These are phyloP conservation scores for Pinus taeda DNA, from an alignment of 75 land plant genomes.

Conservation along the genomic window DNA sequence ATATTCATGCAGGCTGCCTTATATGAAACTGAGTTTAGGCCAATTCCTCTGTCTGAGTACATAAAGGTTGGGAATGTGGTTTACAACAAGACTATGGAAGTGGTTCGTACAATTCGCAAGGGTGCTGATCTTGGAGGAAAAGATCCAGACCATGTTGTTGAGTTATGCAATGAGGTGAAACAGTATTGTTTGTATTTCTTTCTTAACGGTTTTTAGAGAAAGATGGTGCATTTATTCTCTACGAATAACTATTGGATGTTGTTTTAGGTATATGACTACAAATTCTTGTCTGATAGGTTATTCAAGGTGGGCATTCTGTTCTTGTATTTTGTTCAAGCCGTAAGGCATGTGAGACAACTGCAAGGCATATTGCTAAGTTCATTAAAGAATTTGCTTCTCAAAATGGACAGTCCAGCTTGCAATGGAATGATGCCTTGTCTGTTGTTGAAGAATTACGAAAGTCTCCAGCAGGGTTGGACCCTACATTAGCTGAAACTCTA, in stretches of 20 bases:
- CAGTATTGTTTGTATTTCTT: not conserved
- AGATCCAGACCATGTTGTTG: constrained; percentile 96
- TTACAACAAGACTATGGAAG: constrained; percentile 71
- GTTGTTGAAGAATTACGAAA: constrained; percentile 82
- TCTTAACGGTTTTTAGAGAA: not conserved
- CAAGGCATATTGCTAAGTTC: constrained; percentile 82
- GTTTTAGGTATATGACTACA: not conserved
- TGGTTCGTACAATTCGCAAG: constrained; percentile 60
- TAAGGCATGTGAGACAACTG: constrained; percentile 97
- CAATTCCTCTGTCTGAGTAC: constrained; percentile 93
- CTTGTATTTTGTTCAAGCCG: constrained; percentile 95
- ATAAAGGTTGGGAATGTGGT: constrained; percentile 86
- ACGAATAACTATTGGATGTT: not conserved
- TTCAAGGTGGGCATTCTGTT: constrained; percentile 93
- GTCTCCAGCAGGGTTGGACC: constrained; percentile 90
- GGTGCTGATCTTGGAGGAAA: constrained; percentile 88
- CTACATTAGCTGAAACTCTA: constrained; percentile 77
- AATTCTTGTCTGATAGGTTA: constrained; percentile 51
- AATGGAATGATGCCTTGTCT: constrained; percentile 42
- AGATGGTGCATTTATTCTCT: not conserved
- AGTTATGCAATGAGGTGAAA: constrained; percentile 91
- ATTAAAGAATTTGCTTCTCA: constrained; percentile 42
- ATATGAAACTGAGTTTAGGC: constrained; percentile 90
- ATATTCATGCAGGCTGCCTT: constrained; percentile 70
- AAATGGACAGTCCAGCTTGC: constrained; percentile 25